phyloP scores from a whole-genome alignment of 345 rosid species.

The Hibiscus mutabilis region DNA sequence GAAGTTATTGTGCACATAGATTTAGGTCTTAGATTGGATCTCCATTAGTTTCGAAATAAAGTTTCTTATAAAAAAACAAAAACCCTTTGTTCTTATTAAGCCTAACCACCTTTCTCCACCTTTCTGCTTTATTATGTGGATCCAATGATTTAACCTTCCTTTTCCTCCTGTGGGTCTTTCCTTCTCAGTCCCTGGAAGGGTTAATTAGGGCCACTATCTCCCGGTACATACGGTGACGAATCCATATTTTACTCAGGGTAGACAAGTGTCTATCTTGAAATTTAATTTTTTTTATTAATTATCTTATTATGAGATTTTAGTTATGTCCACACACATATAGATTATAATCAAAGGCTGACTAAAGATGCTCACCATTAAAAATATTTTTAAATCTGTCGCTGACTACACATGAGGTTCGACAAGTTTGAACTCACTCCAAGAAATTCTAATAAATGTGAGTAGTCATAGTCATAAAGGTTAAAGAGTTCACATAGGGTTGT shows the following conservation, averaged over 20 bases:
- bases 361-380: too few species aligned
- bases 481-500: constrained; percentile 21
- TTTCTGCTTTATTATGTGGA: constrained; percentile 26
- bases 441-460: constrained; percentile 3
- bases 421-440: too few species aligned
- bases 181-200: neutral
- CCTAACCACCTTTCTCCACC: constrained; percentile 26
- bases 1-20: constrained; percentile 20
- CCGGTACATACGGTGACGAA: neutral
- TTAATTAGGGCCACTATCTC: constrained; percentile 22
- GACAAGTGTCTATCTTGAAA: too few species aligned
- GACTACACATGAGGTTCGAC: too few species aligned
- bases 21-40: constrained; percentile 29
- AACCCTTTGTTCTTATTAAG: constrained; percentile 11
- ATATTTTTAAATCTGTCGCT: too few species aligned
- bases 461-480: constrained; percentile 25
- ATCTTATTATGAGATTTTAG: too few species aligned
- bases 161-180: neutral
- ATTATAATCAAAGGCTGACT: too few species aligned
- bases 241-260: too few species aligned
- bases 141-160: constrained; percentile 31
- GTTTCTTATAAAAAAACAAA: neutral
- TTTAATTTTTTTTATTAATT: too few species aligned
- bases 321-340: too few species aligned
- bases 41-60: constrained; percentile 10